Conservation (phyloP, 495 filamentous ascomycete species). For the Tuber brumale region DNA sequence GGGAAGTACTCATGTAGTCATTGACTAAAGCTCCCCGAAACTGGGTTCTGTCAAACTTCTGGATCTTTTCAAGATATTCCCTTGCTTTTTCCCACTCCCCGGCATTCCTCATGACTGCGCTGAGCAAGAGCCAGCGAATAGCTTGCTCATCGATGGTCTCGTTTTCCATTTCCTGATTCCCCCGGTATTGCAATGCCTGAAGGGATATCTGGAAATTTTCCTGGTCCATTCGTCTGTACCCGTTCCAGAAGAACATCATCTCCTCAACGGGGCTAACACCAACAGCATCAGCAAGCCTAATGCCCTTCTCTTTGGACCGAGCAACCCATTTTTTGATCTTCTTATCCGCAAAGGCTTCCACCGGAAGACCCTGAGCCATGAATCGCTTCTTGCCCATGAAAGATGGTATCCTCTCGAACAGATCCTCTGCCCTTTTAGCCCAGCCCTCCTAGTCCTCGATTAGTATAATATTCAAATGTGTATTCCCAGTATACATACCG, state of each 20-base stretch:
- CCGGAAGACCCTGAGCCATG: constrained; percentile 81
- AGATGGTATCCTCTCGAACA: constrained; percentile 63
- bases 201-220: constrained; percentile 60
- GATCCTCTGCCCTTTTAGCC: constrained; percentile 59
- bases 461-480: constrained; percentile 3
- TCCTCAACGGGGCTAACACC: constrained; percentile 80
- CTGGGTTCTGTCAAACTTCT: constrained; percentile 53
- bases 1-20: constrained; percentile 55
- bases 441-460: constrained; percentile 20
- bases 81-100: constrained; percentile 59
- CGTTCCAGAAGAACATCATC: constrained; percentile 96
- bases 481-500: constrained; percentile 23
- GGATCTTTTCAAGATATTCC: constrained; percentile 52
- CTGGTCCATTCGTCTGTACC: constrained; percentile 65
- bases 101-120: constrained; percentile 59
- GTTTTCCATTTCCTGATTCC: constrained; percentile 50
- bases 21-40: constrained; percentile 74
- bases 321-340: constrained; percentile 89
- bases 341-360: constrained; percentile 78
- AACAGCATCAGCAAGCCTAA: constrained; percentile 72
- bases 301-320: constrained; percentile 52
- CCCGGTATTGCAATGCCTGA: constrained; percentile 58
- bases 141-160: constrained; percentile 71
- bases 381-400: constrained; percentile 80
- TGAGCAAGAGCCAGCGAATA: constrained; percentile 59